Percentiles rank a stretch among this genome's conserved stretches.
Evolutionary conservation across 2,329 filamentous ascomycete genomes (phyloP).

Genomic region (Fusarium succisae): DNA sequence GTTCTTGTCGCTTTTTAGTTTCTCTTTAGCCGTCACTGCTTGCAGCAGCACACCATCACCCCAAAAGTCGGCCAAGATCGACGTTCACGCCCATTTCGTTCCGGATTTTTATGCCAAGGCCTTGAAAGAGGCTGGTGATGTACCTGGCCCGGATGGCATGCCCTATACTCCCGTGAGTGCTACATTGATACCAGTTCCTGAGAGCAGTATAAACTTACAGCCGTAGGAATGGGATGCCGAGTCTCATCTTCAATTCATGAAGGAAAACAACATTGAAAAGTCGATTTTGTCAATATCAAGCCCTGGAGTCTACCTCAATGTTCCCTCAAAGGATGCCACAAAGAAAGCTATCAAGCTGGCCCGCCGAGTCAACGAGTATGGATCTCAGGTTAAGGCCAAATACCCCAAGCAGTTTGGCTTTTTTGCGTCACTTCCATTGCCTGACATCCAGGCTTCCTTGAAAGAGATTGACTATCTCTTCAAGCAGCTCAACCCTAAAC

Average conservation of each 20-base stretch:
- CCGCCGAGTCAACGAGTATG: neutral
- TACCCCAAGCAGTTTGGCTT: conserved; percentile 10
- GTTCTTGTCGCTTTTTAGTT: neutral
- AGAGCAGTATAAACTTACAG: rapidly evolving
- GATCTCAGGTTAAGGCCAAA: conserved; percentile 2
- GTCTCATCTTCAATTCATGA: conserved; percentile 14
- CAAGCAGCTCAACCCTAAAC: neutral
- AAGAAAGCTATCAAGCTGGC: neutral
- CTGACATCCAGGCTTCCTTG: conserved; percentile 2
- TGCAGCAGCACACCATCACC: neutral
- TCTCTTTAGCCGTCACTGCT: neutral
- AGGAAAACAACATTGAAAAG: conserved; percentile 8
- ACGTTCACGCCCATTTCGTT: conserved; percentile 11
- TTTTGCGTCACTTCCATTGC: conserved; percentile 2
- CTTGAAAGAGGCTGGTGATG: neutral
- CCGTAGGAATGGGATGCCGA: neutral
- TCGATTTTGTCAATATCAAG: conserved; percentile 10
- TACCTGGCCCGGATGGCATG: conserved; percentile 7
- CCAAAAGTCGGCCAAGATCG: conserved; percentile 1
- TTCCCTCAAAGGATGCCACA: neutral
- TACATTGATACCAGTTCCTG: rapidly evolving
- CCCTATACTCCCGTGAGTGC: neutral
- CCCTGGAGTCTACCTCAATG: conserved; percentile 9
- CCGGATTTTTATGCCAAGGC: conserved; percentile 5
- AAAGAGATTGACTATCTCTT: conserved; percentile 1